These are phyloP conservation scores for Nigrograna mackinnonii DNA, from an alignment of 2,329 filamentous ascomycete genomes.

Conservation along the genomic window DNA sequence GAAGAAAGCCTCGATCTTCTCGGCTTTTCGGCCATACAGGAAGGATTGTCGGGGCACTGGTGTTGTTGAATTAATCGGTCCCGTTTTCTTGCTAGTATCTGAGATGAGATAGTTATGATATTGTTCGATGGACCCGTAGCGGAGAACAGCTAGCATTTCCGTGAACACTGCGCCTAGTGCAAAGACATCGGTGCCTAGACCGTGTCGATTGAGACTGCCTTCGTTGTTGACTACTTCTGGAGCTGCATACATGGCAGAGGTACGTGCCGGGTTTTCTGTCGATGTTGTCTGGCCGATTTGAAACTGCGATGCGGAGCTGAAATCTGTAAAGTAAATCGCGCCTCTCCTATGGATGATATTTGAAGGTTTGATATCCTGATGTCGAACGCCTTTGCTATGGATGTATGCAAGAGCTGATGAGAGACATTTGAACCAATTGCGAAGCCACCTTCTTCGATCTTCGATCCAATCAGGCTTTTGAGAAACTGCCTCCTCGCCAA, in stretches of 20 bases:
- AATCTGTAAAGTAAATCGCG: conserved; percentile 9
- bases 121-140: no score
- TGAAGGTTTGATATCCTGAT: conserved; percentile 9
- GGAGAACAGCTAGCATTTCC: conserved; percentile 8
- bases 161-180: conserved; percentile 7
- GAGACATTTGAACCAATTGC: conserved; percentile 7
- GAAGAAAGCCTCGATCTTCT: no score
- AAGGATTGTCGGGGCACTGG: no score
- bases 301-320: conserved; percentile 5
- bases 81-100: no score
- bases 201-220: neutral
- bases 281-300: conserved; percentile 4
- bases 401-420: conserved; percentile 7
- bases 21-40: no score
- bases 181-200: conserved; percentile 7
- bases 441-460: neutral
- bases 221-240: conserved; percentile 2
- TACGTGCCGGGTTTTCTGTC: conserved; percentile 4
- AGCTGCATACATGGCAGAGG: conserved; percentile 3
- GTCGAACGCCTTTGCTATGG: conserved; percentile 4
- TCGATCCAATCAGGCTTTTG: neutral
- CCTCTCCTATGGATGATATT: conserved; percentile 7
- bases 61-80: no score
- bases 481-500: neutral
- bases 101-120: no score